These are phyloP conservation scores for Phytophthora meadii DNA, from an alignment of 352 stramenopile genomes.

Conservation along the genomic window DNA sequence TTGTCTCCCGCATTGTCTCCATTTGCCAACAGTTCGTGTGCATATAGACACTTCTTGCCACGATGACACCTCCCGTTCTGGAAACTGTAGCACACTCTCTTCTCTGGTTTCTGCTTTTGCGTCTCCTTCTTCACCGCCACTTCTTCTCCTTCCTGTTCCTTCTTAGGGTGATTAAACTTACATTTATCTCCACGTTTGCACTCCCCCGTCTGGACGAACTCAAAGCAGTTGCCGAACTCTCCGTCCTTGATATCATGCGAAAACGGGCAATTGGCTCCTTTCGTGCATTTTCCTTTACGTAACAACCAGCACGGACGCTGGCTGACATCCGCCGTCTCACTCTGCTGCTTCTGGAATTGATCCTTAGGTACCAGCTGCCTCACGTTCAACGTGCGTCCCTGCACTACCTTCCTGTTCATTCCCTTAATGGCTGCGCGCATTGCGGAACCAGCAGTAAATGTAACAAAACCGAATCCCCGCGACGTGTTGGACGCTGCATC, in stretches of 20 bases:
- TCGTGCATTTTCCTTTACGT: constrained; percentile 82
- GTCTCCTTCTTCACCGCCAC: constrained; percentile 16
- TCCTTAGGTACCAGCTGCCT: constrained; percentile 78
- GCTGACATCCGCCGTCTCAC: constrained; percentile 42
- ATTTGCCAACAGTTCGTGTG: constrained; percentile 59
- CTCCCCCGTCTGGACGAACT: constrained; percentile 74
- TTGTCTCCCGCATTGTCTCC: constrained; percentile 12
- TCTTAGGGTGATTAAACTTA: constrained; percentile 66
- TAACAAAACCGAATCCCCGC: constrained; percentile 86
- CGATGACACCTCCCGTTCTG: constrained; percentile 82
- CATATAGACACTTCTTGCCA: constrained; percentile 70
- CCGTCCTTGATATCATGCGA: constrained; percentile 77
- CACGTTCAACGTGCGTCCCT: constrained; percentile 80
- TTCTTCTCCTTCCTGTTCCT: constrained; percentile 14
- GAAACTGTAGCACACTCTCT: constrained; percentile 74
- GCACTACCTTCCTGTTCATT: constrained; percentile 79
- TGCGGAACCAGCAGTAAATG: constrained; percentile 71
- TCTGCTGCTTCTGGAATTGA: constrained; percentile 62
- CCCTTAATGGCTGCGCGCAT: constrained; percentile 78
- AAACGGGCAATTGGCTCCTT: constrained; percentile 73
- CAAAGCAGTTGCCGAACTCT: constrained; percentile 83
- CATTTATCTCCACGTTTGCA: constrained; percentile 79
- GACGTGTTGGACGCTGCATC: constrained; percentile 67
- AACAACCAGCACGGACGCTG: constrained; percentile 74
- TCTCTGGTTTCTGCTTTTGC: constrained; percentile 38